Conservation (phyloP, 805 yeast species). For the Candida nonsorbophila region DNA sequence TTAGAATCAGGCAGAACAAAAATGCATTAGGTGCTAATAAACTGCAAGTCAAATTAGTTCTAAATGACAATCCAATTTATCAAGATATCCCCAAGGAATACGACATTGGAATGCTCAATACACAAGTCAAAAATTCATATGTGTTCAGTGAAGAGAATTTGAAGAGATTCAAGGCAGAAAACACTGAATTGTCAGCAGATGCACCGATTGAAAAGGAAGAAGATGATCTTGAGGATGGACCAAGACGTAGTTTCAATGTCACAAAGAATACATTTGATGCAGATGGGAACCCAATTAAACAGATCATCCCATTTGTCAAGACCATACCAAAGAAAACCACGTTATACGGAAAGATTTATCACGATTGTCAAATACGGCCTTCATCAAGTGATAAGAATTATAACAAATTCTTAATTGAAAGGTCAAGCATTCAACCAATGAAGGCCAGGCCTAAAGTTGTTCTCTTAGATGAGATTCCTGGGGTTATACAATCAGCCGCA, state of each 20-base stretch:
- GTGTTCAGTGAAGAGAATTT: slow-evolving; percentile 85
- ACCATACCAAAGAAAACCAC: slow-evolving; percentile 88
- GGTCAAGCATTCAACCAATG: slow-evolving; percentile 44
- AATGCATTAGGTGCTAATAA: slow-evolving; percentile 2
- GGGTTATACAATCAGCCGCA: slow-evolving; percentile 80
- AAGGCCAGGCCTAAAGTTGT: slow-evolving; percentile 62
- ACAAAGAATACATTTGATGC: slow-evolving; percentile 8
- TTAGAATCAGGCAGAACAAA: slow-evolving; percentile 58
- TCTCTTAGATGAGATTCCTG: slow-evolving; percentile 73
- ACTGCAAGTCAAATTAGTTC: slow-evolving; percentile 50
- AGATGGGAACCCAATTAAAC: slow-evolving; percentile 18
- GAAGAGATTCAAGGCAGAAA: slow-evolving; percentile 48
- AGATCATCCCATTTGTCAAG: slow-evolving; percentile 74
- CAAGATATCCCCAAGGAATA: slow-evolving; percentile 73
- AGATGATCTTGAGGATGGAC: slow-evolving; percentile 2
- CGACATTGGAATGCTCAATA: slow-evolving; percentile 71
- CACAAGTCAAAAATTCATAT: slow-evolving; percentile 77
- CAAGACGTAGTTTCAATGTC: slow-evolving; percentile 1
- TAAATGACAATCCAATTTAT: slow-evolving; percentile 26
- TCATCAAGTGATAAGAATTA: slow-evolving; percentile 69
- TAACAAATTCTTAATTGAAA: slow-evolving; percentile 47
- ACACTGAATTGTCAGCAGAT: slow-evolving; percentile 8
- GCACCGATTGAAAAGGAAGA: slow-evolving; percentile 7
- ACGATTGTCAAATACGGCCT: slow-evolving; percentile 88
- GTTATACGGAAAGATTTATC: slow-evolving; percentile 79